These are phyloP conservation scores for Colletotrichum sp. DNA, from an alignment of 2,329 filamentous ascomycete species.

Conservation along the genomic window DNA sequence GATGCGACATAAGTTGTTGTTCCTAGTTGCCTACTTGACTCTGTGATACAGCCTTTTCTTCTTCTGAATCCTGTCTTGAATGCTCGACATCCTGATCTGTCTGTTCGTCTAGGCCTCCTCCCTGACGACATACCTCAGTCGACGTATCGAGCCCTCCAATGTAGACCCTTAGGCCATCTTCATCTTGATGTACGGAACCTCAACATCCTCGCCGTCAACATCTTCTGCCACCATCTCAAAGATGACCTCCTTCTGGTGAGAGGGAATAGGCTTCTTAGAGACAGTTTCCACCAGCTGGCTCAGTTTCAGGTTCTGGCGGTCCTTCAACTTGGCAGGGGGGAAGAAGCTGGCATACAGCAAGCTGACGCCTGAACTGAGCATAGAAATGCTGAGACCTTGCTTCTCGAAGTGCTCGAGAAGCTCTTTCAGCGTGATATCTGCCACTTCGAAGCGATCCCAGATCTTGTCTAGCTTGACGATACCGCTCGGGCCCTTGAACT, in stretches of 20 bases:
- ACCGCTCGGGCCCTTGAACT: constrained; percentile 79
- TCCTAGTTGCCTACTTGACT: neutral
- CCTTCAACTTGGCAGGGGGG: constrained; percentile 77
- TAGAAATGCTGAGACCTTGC: constrained; percentile 82
- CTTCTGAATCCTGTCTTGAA: neutral
- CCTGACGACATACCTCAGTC: neutral
- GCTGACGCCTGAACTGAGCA: constrained; percentile 98
- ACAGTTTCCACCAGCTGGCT: constrained; percentile 87
- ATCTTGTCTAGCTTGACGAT: constrained; percentile 91
- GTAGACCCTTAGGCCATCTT: constrained; percentile 57
- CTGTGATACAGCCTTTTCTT: neutral
- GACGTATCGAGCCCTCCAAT: neutral
- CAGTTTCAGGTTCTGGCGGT: constrained; percentile 82
- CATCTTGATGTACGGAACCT: constrained; percentile 96
- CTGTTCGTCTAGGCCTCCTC: neutral
- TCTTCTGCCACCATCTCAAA: constrained; percentile 97
- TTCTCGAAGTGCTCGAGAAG: constrained; percentile 83
- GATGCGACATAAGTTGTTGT: neutral
- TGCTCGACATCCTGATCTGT: neutral
- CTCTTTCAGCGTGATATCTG: constrained; percentile 83
- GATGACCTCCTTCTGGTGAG: constrained; percentile 93
- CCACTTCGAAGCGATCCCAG: constrained; percentile 95
- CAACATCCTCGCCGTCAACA: constrained; percentile 87
- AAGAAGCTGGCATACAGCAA: constrained; percentile 95
- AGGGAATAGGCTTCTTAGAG: constrained; percentile 89